Percentiles rank a stretch among this genome's conserved stretches.
These are phyloP conservation scores for Hansenula sp. DNA, from an alignment of 1,139 yeast genomes.

Conservation along the genomic window DNA sequence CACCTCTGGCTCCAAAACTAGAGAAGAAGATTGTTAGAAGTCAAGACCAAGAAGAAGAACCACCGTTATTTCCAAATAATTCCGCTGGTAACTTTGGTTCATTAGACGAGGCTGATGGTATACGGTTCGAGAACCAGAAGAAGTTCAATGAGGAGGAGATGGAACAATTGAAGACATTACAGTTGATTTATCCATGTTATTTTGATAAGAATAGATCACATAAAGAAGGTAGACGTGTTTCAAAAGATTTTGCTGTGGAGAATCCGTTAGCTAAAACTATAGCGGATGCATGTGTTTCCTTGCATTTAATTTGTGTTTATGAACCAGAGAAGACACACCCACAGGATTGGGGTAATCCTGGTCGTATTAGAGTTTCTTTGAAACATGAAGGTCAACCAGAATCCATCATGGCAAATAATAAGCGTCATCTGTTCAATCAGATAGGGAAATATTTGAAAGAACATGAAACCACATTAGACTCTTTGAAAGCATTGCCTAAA, in stretches of 20 bases:
- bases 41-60: constrained; percentile 42
- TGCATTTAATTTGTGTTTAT: constrained; percentile 39
- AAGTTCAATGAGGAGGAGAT: constrained; percentile 28
- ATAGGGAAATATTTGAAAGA: constrained; percentile 59
- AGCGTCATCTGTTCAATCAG: constrained; percentile 61
- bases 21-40: constrained; percentile 58
- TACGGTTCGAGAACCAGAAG: constrained; percentile 20
- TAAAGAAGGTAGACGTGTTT: constrained; percentile 80
- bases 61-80: constrained; percentile 14
- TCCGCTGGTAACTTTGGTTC: not conserved
- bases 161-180: constrained; percentile 63
- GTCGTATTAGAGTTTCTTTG: constrained; percentile 76
- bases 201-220: constrained; percentile 78
- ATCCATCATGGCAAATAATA: constrained; percentile 37
- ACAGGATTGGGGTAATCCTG: constrained; percentile 96
- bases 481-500: constrained; percentile 57
- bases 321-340: constrained; percentile 91
- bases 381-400: constrained; percentile 43
- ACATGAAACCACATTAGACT: constrained; percentile 70
- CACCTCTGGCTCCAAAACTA: constrained; percentile 69
- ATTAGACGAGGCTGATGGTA: constrained; percentile 16
- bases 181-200: constrained; percentile 84
- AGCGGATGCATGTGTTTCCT: constrained; percentile 51
- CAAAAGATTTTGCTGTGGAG: constrained; percentile 60
- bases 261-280: constrained; percentile 87